Evolutionary conservation across 2,329 filamentous ascomycete species (phyloP), one percentile per base, ranked within the genome.

Genomic region (Fusarium zealandicum): DNA sequence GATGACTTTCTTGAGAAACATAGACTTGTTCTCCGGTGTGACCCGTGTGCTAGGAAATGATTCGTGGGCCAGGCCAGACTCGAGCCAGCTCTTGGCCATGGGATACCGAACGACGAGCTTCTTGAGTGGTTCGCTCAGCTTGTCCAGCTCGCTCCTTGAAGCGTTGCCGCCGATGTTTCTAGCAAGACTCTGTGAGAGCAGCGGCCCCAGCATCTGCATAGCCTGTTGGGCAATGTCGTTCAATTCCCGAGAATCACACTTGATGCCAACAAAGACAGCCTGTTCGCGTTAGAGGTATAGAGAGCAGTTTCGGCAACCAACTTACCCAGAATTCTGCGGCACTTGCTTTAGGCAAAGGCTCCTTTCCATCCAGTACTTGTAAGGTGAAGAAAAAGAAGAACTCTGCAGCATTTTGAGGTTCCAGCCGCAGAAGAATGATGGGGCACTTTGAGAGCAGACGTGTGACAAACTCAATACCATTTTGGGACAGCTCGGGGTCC

Each of bases 321-420:
- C 79, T 63, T 73, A 89, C 86, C 90, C 91, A 95, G 57, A 96
- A 90, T 22, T 89, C 85, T 8, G 87, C 84, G 2, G 90, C 84
- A 3, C 89, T 84, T 25, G 82, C 82, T 73, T 95, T 96, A 0
- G 90, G 89, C 9, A 96, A 76, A 1, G 89, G 86, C 54, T 95
- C 90, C 25, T 81, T 84, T 11, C 87, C 88, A 36, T 87, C 82
- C 6, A 96, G 75, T 7, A 90, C 86, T 63, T 84, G 82, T 11
- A 95, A 76, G 0, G 86, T 83, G 66, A 93, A 93, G 46, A 87
- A 75, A 65, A 96, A 89, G 55, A 92, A 82, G 63, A 81, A 84
- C 53, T 89, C 85, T 1, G 89, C 78, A 10, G 81, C 78, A 1
- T 82, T 78, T 10, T 79, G 71, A 4, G 84, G 78, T 44, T 87